Base-by-base conservation (phyloP, 495 filamentous ascomycete species). In the Penicillium angulare region DNA sequence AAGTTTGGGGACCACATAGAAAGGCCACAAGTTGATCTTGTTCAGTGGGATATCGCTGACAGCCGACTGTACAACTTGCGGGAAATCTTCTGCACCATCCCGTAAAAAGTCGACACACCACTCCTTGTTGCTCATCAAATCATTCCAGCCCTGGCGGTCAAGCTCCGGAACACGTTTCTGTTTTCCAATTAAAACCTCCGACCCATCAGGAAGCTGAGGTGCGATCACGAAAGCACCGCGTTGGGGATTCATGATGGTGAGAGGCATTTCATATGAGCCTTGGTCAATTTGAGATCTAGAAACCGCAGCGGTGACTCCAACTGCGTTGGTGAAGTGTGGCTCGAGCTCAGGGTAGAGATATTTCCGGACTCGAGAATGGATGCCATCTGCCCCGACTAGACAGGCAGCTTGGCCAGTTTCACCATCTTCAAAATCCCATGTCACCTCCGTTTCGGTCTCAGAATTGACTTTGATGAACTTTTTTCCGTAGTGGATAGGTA, bases 371-470 rank as follows among this genome's bases (percentile, higher is more conserved):
- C 56, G 59, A 0, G 74, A 76, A 50, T 80, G 74, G 45, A 79
- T 78, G 17, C 79, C 76, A 31, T 81, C 76, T 0, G 75, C 73
- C 2, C 75, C 78, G 18, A 80, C 64, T 7, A 80, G 56, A 24
- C 70, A 65, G 1, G 45, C 36, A 3, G 73, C 71, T 0, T 43
- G 51, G 7, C 21, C 60, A 4, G 52, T 58, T 3, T 61, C 59
- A 8, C 73, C 74, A 43, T 79, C 72, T 13, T 53, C 59, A 38
- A 78, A 71, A 42, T 61, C 56, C 56, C 75, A 79, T 0, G 54
- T 60, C 1, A 79, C 74, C 7, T 61, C 53, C 2, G 54, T 49
- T 10, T 53, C 42, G 4, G 58, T 59, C 29, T 78, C 73, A 0
- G 64, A 52, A 12, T 69, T 36, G 6, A 81, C 42, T 16, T 58